Base-by-base conservation (phyloP, 2,329 filamentous ascomycete genomes). In the Nothopassalora personata region DNA sequence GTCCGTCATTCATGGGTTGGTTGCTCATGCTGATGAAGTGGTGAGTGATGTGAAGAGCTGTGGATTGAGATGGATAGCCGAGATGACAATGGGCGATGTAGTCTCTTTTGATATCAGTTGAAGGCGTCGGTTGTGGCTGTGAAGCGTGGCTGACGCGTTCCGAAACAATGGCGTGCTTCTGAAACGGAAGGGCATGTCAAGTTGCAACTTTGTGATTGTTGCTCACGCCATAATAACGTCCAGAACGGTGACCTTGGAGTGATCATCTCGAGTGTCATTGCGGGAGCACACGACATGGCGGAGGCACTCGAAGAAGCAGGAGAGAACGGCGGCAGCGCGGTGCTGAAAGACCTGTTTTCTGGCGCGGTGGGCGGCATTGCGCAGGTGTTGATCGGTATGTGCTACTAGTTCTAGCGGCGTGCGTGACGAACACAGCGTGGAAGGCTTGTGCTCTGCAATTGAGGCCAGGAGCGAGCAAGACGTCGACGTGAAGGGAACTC, bases 291-390 rank as follows among this genome's bases (percentile, higher is more conserved):
- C 39, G 18, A 13, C 15, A 73, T 73, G 71, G 68, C 70, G 23
- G 75, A 76, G 36, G 68, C 67, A 48, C 60, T 70, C 58, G 72
- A 74, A 60, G 77, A 77, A 59, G 66, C 76, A 28, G 74, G 76
- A 60, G 64, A 66, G 60, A 68, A 70, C 36, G 61, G 76, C 7
- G 71, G 69, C 59, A 68, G 72, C 55, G 76, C 89, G 53, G 79
- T 86, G 54, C 79, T 86, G 69, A 99, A 97, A 80, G 94, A 99
- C 76, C 80, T 99, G 60, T 89, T 93, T 72, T 85, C 94, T 10
- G 94, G 94, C 39, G 94, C 94, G 60, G 89, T 88, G 7, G 94
- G 94, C 64, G 94, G 94, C 68, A 82, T 97, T 68, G 93, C 94
- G 18, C 94, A 99, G 76, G 94, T 99, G 47, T 78, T 99, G 63